These are phyloP conservation scores for Hyphopichia khmerensis DNA, from an alignment of 1,139 yeast species.

Conservation along the genomic window DNA sequence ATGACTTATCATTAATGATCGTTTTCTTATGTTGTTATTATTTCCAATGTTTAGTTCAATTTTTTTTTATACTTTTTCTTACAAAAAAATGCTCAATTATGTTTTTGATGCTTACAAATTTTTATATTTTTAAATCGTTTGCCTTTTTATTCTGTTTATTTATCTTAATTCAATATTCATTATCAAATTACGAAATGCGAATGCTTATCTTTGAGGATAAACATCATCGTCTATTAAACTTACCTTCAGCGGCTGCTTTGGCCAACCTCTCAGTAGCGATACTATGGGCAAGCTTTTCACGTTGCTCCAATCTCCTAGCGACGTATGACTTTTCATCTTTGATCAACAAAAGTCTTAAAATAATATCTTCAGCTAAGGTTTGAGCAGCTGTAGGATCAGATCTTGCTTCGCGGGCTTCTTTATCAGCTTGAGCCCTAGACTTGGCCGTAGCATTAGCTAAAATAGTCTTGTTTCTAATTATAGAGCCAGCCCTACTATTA, in stretches of 20 bases:
- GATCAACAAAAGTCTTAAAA: conserved; percentile 57
- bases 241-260: conserved; percentile 46
- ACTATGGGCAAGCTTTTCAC: conserved; percentile 62
- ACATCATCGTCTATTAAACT: conserved; percentile 13
- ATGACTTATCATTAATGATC: not conserved
- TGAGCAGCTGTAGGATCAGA: conserved; percentile 58
- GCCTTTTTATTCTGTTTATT: not conserved
- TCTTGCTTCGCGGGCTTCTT: conserved; percentile 51
- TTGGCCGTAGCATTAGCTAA: conserved; percentile 70
- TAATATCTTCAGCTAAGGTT: conserved; percentile 61
- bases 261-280: conserved; percentile 61
- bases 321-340: conserved; percentile 46
- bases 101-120: not conserved
- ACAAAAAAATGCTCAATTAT: not conserved
- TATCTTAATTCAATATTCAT: conserved; percentile 1
- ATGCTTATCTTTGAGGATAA: too few relatives aligned
- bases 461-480: conserved; percentile 66
- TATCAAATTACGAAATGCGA: too few relatives aligned
- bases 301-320: conserved; percentile 55
- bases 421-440: conserved; percentile 53
- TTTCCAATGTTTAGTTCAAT: not conserved
- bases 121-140: not conserved
- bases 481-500: conserved; percentile 48
- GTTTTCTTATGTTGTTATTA: not conserved
- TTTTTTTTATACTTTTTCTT: not conserved